Evolutionary conservation across 1,284 basidiomycete genomes (phyloP).

Genomic region (Ganoderma sp.): DNA sequence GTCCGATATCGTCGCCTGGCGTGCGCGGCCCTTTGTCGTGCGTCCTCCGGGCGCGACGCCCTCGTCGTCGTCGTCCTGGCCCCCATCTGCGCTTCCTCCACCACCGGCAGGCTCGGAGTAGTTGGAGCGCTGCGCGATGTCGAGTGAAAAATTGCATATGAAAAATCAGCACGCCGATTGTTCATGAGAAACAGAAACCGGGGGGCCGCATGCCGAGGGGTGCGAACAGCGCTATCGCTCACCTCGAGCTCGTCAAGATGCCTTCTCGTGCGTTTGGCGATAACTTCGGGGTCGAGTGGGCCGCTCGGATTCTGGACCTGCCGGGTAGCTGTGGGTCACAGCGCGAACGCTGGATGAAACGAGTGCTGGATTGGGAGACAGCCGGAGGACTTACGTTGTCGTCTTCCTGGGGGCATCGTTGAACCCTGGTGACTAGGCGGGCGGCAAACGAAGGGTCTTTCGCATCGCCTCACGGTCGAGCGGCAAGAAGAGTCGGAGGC

Average conservation of each 20-base stretch:
- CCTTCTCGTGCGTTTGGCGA: slow-evolving; percentile 74
- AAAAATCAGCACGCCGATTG: not conserved
- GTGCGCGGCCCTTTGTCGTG: slow-evolving; percentile 64
- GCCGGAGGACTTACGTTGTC: slow-evolving; percentile 24
- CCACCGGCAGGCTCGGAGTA: slow-evolving; percentile 65
- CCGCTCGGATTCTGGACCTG: slow-evolving; percentile 45
- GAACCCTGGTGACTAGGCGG: not conserved
- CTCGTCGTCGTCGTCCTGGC: slow-evolving; percentile 43
- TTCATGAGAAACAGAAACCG: slow-evolving; percentile 5
- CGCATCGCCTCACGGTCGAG: not conserved
- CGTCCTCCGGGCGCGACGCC: slow-evolving; percentile 43
- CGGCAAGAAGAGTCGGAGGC: slow-evolving; percentile 2
- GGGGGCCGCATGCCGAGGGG: slow-evolving; percentile 8
- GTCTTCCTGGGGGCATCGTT: slow-evolving; percentile 24
- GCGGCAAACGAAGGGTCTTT: slow-evolving; percentile 7
- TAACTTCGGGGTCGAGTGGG: slow-evolving; percentile 60
- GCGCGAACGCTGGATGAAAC: slow-evolving; percentile 15
- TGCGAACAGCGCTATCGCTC: slow-evolving; percentile 13
- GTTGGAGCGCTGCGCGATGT: slow-evolving; percentile 67
- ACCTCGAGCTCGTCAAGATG: slow-evolving; percentile 86
- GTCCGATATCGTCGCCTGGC: slow-evolving; percentile 72
- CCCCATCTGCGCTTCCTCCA: slow-evolving; percentile 26
- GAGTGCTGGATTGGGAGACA: not conserved
- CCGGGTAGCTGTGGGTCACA: slow-evolving; percentile 39
- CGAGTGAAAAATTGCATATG: not conserved